Base-by-base conservation (phyloP, 2,329 filamentous ascomycete species). In the Ceratocystis destructans region DNA sequence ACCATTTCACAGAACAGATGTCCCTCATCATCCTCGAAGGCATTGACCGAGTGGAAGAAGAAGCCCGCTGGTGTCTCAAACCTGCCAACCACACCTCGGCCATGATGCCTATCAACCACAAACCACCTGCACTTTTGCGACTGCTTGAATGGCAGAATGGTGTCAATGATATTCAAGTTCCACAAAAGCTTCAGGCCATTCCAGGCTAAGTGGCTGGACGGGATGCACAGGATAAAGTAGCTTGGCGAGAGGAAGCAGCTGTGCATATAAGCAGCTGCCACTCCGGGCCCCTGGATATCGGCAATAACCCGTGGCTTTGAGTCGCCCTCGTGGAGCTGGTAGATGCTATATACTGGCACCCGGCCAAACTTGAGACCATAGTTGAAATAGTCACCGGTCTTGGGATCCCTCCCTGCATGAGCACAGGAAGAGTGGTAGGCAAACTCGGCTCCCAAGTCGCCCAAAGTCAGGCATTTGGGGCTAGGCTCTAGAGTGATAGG, bases 31-130 rank as follows among this genome's bases (percentile, higher is more conserved):
- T 89, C 82, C 71, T 93, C 88, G 73, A 86, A 94, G 0, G 88
- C 83, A 70, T 95, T 95, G 72, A 90, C 78, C 0, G 83, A 83
- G 75, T 96, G 90, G 74, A 95, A 95, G 74, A 84, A 87, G 77
- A 92, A 95, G 61, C 85, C 85, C 0, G 87, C 81, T 0, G 83
- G 79, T 17, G 83, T 87, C 20, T 86, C 81, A 71, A 88, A 92
- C 1, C 80, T 82, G 6, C 83, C 86, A 0, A 94, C 80, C 0
- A 94, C 76, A 0, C 89, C 89, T 61, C 79, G 79, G 3, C 79
- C 81, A 1, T 78, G 75, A 2, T 73, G 78, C 1, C 89, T 83
- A 72, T 94, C 89, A 20, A 95, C 75, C 0, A 95, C 82, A 69
- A 88, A 84, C 90, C 90, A 95, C 33, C 75, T 82, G 46, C 84